These are phyloP conservation scores for Arthrinium puccinioides DNA, from an alignment of 2,329 filamentous ascomycete genomes.

Conservation along the genomic window DNA sequence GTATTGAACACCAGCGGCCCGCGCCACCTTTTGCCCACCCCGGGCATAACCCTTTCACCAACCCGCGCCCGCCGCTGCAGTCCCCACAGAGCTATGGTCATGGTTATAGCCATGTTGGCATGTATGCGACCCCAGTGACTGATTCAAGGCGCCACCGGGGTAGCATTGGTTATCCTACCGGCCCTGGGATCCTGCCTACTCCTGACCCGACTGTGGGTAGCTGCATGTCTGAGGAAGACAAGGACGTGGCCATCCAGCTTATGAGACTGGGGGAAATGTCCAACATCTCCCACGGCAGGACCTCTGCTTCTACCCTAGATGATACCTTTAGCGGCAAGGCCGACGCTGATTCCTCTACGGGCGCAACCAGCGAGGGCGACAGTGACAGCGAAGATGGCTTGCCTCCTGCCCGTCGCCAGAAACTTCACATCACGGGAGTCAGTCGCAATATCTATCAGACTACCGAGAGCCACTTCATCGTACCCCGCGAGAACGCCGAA, in stretches of 20 bases:
- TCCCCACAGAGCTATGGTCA: constrained; percentile 72
- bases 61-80: constrained; percentile 68
- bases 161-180: constrained; percentile 48
- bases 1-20: constrained; percentile 64
- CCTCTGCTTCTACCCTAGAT: constrained; percentile 86
- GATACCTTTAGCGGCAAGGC: constrained; percentile 89
- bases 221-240: constrained; percentile 90
- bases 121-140: constrained; percentile 56
- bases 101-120: constrained; percentile 43
- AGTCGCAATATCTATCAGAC: constrained; percentile 42
- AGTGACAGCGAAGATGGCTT: constrained; percentile 59
- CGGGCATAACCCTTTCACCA: constrained; percentile 72
- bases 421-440: constrained; percentile 36
- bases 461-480: constrained; percentile 45
- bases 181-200: constrained; percentile 69
- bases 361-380: constrained; percentile 73
- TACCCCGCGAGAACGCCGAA: constrained; percentile 28
- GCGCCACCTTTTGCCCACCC: constrained; percentile 69
- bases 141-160: constrained; percentile 61
- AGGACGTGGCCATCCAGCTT: constrained; percentile 90
- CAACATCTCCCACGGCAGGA: constrained; percentile 87
- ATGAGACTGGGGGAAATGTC: constrained; percentile 94
- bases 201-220: constrained; percentile 96
- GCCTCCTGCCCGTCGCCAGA: constrained; percentile 51
- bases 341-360: constrained; percentile 76